Evolutionary conservation across 352 stramenopile genomes (phyloP).

Genomic region (Thalassiosira mediterranea): DNA sequence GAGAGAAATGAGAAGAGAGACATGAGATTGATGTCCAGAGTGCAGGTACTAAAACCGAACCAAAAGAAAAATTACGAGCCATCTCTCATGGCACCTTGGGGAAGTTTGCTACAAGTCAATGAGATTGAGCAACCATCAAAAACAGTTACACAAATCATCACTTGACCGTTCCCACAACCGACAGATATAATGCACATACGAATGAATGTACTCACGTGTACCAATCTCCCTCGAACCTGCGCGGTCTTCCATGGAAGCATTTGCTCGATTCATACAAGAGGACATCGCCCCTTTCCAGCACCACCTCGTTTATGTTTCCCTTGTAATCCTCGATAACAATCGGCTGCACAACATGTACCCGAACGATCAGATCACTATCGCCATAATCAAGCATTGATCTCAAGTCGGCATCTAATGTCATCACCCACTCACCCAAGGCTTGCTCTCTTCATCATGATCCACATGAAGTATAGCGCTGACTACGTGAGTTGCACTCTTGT

Average conservation of each 20-base stretch:
- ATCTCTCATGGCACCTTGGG: too few species aligned
- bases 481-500: conserved; percentile 44
- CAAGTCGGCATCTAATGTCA: neutral
- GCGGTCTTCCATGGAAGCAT: conserved; percentile 54
- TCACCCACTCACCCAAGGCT: conserved; percentile 55
- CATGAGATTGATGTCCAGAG: too few species aligned
- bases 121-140: too few species aligned
- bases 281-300: conserved; percentile 52
- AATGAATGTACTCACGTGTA: conserved; percentile 50
- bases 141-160: too few species aligned
- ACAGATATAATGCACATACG: too few species aligned
- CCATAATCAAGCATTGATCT: neutral
- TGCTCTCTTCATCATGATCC: conserved; percentile 29
- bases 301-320: conserved; percentile 43
- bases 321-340: conserved; percentile 63
- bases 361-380: neutral
- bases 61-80: too few species aligned
- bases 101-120: too few species aligned
- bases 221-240: conserved; percentile 34
- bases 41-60: too few species aligned
- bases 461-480: conserved; percentile 48
- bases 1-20: too few species aligned
- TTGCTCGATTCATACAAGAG: conserved; percentile 64
- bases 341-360: conserved; percentile 11
- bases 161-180: too few species aligned